Evolutionary conservation across 371 early-diverging fungal species (phyloP).

Genomic region (Choanephora cucurbitarum): DNA sequence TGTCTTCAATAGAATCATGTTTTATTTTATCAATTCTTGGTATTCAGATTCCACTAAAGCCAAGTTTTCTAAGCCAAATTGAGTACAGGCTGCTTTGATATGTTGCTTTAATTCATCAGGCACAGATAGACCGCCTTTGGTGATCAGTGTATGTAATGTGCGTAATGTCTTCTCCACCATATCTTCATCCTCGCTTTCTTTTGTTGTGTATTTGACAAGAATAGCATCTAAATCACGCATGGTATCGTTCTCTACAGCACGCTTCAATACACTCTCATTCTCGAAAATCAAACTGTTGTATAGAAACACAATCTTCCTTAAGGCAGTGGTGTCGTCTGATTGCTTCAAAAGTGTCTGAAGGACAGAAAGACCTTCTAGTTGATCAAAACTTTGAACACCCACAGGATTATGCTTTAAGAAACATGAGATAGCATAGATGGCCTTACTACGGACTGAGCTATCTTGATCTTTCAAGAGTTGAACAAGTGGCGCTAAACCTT

Average conservation of each 20-base stretch:
- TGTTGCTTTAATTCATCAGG: conserved; percentile 33
- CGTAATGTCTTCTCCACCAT: conserved; percentile 65
- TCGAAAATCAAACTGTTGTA: conserved; percentile 61
- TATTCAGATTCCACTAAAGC: conserved; percentile 49
- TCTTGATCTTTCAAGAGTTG: conserved; percentile 57
- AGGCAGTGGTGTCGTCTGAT: conserved; percentile 40
- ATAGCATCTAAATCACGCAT: conserved; percentile 37
- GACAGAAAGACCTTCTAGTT: conserved; percentile 52
- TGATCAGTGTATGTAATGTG: conserved; percentile 38
- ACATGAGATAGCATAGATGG: conserved; percentile 79
- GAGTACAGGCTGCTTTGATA: conserved; percentile 37
- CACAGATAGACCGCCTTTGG: conserved; percentile 23
- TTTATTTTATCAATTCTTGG: conserved; percentile 35
- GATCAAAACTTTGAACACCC: conserved; percentile 63
- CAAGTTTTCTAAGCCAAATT: conserved; percentile 44
- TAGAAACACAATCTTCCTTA: conserved; percentile 67
- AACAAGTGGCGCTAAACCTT: conserved; percentile 63
- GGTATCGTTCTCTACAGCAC: conserved; percentile 37
- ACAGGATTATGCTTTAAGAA: conserved; percentile 68
- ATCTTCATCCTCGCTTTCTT: conserved; percentile 64
- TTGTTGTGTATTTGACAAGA: conserved; percentile 40
- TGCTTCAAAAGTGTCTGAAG: conserved; percentile 50
- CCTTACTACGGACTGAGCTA: conserved; percentile 68
- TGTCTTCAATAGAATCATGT: too few relatives aligned
- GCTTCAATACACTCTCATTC: conserved; percentile 30